Conservation (phyloP, 2,329 filamentous ascomycete genomes). For the Verticillium albo-atrum region DNA sequence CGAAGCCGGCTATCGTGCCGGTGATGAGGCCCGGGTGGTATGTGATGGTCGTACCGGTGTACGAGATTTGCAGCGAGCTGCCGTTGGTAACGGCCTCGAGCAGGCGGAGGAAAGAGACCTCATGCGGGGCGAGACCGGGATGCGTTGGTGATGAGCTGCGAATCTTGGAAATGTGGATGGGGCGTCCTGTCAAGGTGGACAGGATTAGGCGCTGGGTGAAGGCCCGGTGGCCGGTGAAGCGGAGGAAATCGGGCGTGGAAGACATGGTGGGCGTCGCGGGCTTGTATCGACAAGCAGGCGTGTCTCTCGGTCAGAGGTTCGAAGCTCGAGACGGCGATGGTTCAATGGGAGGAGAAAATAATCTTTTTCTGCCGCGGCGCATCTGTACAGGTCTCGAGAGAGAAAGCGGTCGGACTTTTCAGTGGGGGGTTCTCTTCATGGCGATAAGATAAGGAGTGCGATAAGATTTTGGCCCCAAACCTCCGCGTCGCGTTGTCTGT, state of each 20-base stretch:
- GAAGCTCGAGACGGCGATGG: background rate
- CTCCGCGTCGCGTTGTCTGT: slow-evolving; percentile 1
- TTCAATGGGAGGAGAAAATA: slow-evolving; percentile 1
- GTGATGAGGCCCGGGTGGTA: slow-evolving; percentile 92
- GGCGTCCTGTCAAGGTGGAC: slow-evolving; percentile 83
- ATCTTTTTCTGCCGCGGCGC: slow-evolving; percentile 1
- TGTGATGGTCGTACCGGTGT: slow-evolving; percentile 88
- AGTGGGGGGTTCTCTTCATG: background rate
- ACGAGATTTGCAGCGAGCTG: slow-evolving; percentile 89
- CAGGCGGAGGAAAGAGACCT: slow-evolving; percentile 92
- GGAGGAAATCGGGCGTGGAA: slow-evolving; percentile 52
- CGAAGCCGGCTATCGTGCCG: slow-evolving; percentile 72
- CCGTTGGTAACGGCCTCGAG: slow-evolving; percentile 95
- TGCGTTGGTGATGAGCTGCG: slow-evolving; percentile 79
- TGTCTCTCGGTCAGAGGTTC: slow-evolving; percentile 2
- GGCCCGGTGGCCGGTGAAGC: slow-evolving; percentile 79
- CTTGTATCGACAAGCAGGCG: slow-evolving; percentile 1
- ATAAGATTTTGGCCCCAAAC: slow-evolving; percentile 11
- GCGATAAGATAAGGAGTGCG: background rate
- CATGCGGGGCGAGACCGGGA: slow-evolving; percentile 85
- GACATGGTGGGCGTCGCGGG: slow-evolving; percentile 30
- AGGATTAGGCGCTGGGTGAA: slow-evolving; percentile 83
- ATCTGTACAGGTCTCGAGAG: background rate
- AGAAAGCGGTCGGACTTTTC: background rate
- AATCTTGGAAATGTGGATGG: slow-evolving; percentile 91